Conservation (phyloP, 306 rosid species). For the Hippophae tibetana region DNA sequence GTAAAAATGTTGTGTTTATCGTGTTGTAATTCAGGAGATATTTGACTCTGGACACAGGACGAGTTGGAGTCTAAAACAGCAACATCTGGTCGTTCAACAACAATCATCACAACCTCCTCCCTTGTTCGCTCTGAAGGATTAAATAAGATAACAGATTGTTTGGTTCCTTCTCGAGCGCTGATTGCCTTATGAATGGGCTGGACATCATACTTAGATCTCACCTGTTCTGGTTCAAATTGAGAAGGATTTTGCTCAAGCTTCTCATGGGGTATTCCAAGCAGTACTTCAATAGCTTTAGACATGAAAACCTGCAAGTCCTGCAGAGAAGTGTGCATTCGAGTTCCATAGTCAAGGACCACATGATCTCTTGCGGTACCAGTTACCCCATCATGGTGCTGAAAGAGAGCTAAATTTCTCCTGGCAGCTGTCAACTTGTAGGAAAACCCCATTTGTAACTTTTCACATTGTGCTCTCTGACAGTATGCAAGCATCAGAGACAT, state of each 20-base stretch:
- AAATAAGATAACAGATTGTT: slow-evolving; percentile 53
- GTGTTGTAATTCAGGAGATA: slow-evolving; percentile 76
- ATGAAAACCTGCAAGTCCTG: slow-evolving; percentile 86
- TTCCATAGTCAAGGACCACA: slow-evolving; percentile 83
- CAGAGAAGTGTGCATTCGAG: slow-evolving; percentile 84
- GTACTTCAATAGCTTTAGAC: slow-evolving; percentile 79
- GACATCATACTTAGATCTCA: slow-evolving; percentile 80
- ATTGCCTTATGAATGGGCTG: slow-evolving; percentile 75
- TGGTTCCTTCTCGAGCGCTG: slow-evolving; percentile 46
- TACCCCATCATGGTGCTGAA: slow-evolving; percentile 99
- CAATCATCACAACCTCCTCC: slow-evolving; percentile 75
- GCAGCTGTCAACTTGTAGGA: slow-evolving; percentile 92
- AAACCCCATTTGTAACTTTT: slow-evolving; percentile 66
- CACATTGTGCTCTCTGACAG: slow-evolving; percentile 79
- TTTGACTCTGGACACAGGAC: slow-evolving; percentile 74
- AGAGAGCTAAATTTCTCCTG: slow-evolving; percentile 93
- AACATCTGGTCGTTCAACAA: slow-evolving; percentile 67
- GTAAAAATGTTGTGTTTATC: slow-evolving; percentile 59
- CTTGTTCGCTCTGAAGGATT: slow-evolving; percentile 87
- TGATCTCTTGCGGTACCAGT: slow-evolving; percentile 98
- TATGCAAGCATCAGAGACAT: slow-evolving; percentile 64
- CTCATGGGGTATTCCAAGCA: slow-evolving; percentile 75
- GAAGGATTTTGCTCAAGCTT: slow-evolving; percentile 65
- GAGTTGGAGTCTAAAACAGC: slow-evolving; percentile 67
- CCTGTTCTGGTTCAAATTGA: slow-evolving; percentile 68